Evolutionary conservation across 1,139 yeast genomes (phyloP).

Genomic region (Pichia sp.): DNA sequence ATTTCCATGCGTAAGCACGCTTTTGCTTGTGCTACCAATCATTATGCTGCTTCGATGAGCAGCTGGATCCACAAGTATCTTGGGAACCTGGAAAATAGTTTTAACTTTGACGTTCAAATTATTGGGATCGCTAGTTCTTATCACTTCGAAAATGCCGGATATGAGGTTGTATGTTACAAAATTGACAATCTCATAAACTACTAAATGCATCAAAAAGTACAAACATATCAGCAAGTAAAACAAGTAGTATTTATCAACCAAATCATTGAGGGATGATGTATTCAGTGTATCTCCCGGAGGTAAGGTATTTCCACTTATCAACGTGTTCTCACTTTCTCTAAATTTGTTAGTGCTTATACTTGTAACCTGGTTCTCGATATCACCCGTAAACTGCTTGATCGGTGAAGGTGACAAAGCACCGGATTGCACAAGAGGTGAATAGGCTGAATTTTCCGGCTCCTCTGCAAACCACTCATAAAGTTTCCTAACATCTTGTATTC

Average conservation of each 20-base stretch:
- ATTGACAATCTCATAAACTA: conserved; percentile 7
- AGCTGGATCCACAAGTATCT: not conserved
- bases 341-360: not conserved
- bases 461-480: not conserved
- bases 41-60: not conserved
- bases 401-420: not conserved
- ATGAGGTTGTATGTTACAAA: conserved; percentile 8
- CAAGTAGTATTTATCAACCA: conserved; percentile 8
- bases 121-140: conserved; percentile 1
- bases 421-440: not conserved
- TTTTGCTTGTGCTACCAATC: not conserved
- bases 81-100: conserved; percentile 3
- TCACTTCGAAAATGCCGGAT: not conserved
- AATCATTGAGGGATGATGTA: conserved; percentile 3
- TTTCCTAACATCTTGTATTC: conserved; percentile 2
- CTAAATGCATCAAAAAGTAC: conserved; percentile 5
- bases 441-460: not conserved
- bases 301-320: not conserved
- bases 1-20: conserved; percentile 1
- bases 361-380: not conserved
- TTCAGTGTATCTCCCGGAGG: not conserved
- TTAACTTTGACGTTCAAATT: not conserved
- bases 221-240: conserved; percentile 2
- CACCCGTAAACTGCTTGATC: not conserved
- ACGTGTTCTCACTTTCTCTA: not conserved